These are phyloP conservation scores for Adansonia madagascariensis DNA, from an alignment of 441 rosid genomes.

Conservation along the genomic window DNA sequence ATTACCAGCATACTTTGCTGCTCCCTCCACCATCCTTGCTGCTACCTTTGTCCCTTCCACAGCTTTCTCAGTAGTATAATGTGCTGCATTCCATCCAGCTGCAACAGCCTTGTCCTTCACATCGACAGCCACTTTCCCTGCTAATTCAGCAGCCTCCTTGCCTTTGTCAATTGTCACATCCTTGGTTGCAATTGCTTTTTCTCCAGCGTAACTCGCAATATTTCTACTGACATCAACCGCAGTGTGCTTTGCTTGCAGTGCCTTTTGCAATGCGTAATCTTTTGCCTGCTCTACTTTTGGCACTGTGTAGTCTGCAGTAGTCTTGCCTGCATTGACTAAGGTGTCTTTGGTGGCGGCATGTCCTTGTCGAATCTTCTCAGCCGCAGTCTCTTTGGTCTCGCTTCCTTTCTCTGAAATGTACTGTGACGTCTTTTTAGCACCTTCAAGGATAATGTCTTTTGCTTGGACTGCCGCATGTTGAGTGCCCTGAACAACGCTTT, in stretches of 20 bases:
- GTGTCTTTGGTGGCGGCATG: constrained; percentile 28
- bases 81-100: constrained; percentile 71
- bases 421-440: constrained; percentile 41
- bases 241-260: background rate
- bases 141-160: constrained; percentile 49
- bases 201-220: constrained; percentile 42
- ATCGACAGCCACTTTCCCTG: constrained; percentile 47
- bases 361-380: constrained; percentile 42
- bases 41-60: constrained; percentile 69
- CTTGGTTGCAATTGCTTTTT: constrained; percentile 48
- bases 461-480: constrained; percentile 30
- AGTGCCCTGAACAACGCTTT: background rate
- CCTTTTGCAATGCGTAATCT: constrained; percentile 13
- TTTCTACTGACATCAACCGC: constrained; percentile 34
- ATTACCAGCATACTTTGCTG: constrained; percentile 52
- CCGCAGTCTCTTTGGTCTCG: constrained; percentile 41
- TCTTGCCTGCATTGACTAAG: constrained; percentile 15
- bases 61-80: constrained; percentile 62
- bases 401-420: constrained; percentile 40
- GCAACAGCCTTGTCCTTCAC: constrained; percentile 57
- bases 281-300: constrained; percentile 38
- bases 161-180: constrained; percentile 54
- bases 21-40: constrained; percentile 34
- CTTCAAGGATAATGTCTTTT: constrained; percentile 42
- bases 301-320: constrained; percentile 35